Evolutionary conservation across 2,329 filamentous ascomycete species (phyloP), one percentile per base, ranked within the genome.

Genomic region (Phialophora tarda): DNA sequence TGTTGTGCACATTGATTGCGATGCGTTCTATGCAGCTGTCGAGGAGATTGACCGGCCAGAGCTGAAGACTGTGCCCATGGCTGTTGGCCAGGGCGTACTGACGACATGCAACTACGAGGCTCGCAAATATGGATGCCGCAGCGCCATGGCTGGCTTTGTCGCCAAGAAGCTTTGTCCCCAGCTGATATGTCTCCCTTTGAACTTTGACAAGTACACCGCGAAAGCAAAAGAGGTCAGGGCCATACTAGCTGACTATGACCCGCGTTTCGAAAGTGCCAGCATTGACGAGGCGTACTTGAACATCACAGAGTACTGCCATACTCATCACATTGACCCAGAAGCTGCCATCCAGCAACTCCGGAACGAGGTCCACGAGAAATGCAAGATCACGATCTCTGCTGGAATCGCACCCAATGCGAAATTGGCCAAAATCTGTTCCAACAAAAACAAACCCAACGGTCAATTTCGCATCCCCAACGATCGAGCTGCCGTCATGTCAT

Each of bases 231-330:
- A 98, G 76, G 89, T 98, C 5, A 87, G 94, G 11, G 86, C 89
- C 50, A 87, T 99, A 1, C 82, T 99, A 17, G 89, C 87, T 11
- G 84, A 89, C n/a, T 99, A 98, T 74, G 95, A 99, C 74, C 87
- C 92, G 0, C 85, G 91, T 1, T 99, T 96, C 72, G 92, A 98
- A 77, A 96, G 91, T 73, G 92, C 94, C 0, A 97, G 93, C 75
- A 93, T 97, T 70, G 95, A 99, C 73, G 95, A 99, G 77, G 95
- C 95, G 0, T 99, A 97, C 75, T 82, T 99, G 30, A 98, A 99
- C 73, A 91, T 99, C 65, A 98, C 95, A 0, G 82, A 89, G 59
- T 98, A 96, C 75, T 97, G 94, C 74, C 72, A 80, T 11, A 85
- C 88, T 38, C 88, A 93, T 68, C 75, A 85, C 11, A 83, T 94